Conservation (phyloP, 108 stramenopile genomes). For the Cyclotella atomus region DNA sequence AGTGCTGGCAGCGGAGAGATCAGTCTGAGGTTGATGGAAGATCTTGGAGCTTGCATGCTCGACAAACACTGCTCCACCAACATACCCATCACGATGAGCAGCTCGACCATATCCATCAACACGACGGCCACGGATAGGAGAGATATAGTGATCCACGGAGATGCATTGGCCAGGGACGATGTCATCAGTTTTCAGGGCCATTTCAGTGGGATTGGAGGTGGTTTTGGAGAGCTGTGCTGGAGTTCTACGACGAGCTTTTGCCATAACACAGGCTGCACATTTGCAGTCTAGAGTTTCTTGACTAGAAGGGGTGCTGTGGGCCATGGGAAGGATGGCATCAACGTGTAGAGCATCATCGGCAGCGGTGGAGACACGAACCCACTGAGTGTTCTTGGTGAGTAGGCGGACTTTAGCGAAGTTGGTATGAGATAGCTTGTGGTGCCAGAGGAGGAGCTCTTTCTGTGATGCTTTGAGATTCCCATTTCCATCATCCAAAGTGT, state of each 20-base stretch:
- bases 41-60: slow-evolving; percentile 45
- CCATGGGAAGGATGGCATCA: not conserved
- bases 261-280: slow-evolving; percentile 20
- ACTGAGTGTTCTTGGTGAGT: not conserved
- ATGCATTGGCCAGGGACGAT: not conserved
- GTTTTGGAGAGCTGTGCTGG: not conserved
- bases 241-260: not conserved
- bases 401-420: not conserved
- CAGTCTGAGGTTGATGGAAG: slow-evolving; percentile 4
- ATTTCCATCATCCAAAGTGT: not conserved
- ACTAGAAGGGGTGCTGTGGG: not conserved
- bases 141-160: not conserved
- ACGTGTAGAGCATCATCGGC: not conserved
- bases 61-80: slow-evolving; percentile 2
- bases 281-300: not conserved
- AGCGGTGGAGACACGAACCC: not conserved
- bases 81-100: slow-evolving; percentile 20
- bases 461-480: not conserved
- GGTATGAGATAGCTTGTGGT: slow-evolving; percentile 24
- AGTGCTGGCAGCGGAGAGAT: not conserved
- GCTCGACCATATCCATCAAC: slow-evolving; percentile 12
- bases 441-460: slow-evolving; percentile 1
- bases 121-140: not conserved
- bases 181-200: not conserved
- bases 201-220: not conserved